These are phyloP conservation scores for Populus simonii DNA, from an alignment of 345 rosid genomes.

Conservation along the genomic window DNA sequence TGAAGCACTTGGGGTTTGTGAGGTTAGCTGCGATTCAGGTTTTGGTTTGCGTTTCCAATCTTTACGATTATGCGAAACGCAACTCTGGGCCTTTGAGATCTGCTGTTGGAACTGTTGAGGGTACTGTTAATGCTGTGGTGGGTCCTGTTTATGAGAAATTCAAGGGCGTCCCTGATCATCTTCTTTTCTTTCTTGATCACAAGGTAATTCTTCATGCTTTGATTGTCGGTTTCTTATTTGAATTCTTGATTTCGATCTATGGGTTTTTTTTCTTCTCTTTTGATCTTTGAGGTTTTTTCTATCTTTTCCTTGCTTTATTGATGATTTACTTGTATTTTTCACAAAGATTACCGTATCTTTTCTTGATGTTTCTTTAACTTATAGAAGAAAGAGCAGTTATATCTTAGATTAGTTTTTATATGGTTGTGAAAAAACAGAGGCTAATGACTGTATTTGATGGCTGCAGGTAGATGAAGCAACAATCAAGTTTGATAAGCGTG, in stretches of 20 bases:
- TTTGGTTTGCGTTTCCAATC: slow-evolving; percentile 44
- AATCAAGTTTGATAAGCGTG: slow-evolving; percentile 59
- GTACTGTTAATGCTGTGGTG: slow-evolving; percentile 56
- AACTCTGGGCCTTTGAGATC: slow-evolving; percentile 79
- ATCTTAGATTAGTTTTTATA: no score
- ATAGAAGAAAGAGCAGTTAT: no score
- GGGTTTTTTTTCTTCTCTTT: neutral
- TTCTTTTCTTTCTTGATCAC: slow-evolving; percentile 64
- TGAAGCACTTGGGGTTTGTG: slow-evolving; percentile 70
- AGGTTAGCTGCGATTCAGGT: slow-evolving; percentile 56
- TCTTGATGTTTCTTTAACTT: no score
- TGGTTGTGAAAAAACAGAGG: neutral
- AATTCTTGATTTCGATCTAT: neutral
- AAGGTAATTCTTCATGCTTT: slow-evolving; percentile 44
- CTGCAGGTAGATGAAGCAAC: slow-evolving; percentile 66
- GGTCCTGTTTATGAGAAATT: slow-evolving; percentile 62
- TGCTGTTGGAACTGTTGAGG: slow-evolving; percentile 63
- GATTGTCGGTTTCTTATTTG: neutral
- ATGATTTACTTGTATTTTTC: no score
- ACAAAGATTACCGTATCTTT: no score
- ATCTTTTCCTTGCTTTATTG: neutral
- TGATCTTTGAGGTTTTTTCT: neutral
- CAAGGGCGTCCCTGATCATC: slow-evolving; percentile 59
- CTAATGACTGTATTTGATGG: neutral
- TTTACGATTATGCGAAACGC: slow-evolving; percentile 69